Percentiles rank a stretch among this genome's conserved stretches.
Evolutionary conservation across 352 stramenopile genomes (phyloP).

Genomic region (Phytophthora crassamura): DNA sequence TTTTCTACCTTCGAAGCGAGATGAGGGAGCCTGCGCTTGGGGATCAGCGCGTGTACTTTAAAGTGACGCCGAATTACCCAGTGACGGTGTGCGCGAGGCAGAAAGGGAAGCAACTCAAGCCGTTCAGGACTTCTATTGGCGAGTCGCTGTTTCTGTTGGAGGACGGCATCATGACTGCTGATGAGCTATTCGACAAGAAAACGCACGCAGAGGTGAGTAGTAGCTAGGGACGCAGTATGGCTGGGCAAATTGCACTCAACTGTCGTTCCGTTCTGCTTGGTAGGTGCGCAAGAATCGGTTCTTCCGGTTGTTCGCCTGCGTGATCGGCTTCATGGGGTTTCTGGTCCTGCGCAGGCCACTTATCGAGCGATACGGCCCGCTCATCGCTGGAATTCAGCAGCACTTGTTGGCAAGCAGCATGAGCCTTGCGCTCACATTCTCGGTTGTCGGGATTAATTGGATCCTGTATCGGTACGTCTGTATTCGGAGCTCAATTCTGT

Average conservation of each 20-base stretch:
- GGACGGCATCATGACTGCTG: conserved; percentile 56
- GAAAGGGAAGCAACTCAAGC: conserved; percentile 34
- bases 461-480: conserved; percentile 52
- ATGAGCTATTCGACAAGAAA: conserved; percentile 62
- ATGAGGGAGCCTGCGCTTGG: conserved; percentile 42
- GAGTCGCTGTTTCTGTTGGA: conserved; percentile 67
- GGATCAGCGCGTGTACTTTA: conserved; percentile 71
- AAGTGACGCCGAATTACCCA: conserved; percentile 66
- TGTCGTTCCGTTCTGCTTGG: not conserved
- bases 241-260: not conserved
- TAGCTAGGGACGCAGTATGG: too few species aligned
- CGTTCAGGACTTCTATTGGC: conserved; percentile 49
- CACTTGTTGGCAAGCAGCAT: conserved; percentile 51
- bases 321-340: conserved; percentile 74
- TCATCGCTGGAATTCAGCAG: conserved; percentile 50
- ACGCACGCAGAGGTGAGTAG: conserved; percentile 46
- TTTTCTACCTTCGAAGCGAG: conserved; percentile 52
- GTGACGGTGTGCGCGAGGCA: conserved; percentile 69
- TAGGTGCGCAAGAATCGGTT: conserved; percentile 75
- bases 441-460: conserved; percentile 55
- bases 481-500: not conserved
- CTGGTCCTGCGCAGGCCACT: conserved; percentile 58
- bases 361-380: conserved; percentile 33
- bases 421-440: conserved; percentile 60
- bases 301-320: conserved; percentile 62